These are phyloP conservation scores for Boletus huronensis DNA, from an alignment of 768 basidiomycete species.

Conservation along the genomic window DNA sequence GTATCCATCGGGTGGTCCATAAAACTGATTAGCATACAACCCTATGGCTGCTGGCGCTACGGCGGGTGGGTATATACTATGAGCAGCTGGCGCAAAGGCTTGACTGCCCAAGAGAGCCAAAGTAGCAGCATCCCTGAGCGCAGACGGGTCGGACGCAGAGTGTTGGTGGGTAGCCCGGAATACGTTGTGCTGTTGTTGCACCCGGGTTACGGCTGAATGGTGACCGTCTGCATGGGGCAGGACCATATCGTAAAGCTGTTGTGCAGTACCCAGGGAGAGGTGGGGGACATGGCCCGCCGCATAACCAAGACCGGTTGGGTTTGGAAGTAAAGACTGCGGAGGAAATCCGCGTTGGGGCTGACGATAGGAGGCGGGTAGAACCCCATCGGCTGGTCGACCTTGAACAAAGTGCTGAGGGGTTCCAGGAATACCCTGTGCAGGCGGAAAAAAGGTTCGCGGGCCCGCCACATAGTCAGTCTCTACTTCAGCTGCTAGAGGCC, in stretches of 20 bases:
- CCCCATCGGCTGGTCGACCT: slow-evolving; percentile 49
- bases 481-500: slow-evolving; percentile 17
- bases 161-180: slow-evolving; percentile 78
- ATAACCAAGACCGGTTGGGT: slow-evolving; percentile 52
- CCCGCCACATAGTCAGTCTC: slow-evolving; percentile 56
- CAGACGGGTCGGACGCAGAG: slow-evolving; percentile 78
- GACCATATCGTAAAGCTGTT: slow-evolving; percentile 83
- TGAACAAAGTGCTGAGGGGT: slow-evolving; percentile 46
- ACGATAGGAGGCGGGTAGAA: slow-evolving; percentile 53
- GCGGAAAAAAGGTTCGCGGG: slow-evolving; percentile 52
- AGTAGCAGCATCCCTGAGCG: slow-evolving; percentile 67
- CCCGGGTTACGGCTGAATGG: slow-evolving; percentile 65
- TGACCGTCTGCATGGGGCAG: slow-evolving; percentile 47
- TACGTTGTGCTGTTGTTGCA: slow-evolving; percentile 74
- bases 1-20: slow-evolving; percentile 58
- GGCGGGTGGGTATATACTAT: slow-evolving; percentile 50
- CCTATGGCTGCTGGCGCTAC: slow-evolving; percentile 46
- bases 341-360: slow-evolving; percentile 56
- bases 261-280: slow-evolving; percentile 68
- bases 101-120: slow-evolving; percentile 59
- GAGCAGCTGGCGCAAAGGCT: slow-evolving; percentile 47
- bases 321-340: slow-evolving; percentile 53
- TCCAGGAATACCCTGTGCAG: slow-evolving; percentile 39
- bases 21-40: slow-evolving; percentile 73
- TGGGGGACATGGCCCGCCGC: slow-evolving; percentile 57